phyloP scores from a whole-genome alignment of 345 rosid genomes.

The Brassica napus region DNA sequence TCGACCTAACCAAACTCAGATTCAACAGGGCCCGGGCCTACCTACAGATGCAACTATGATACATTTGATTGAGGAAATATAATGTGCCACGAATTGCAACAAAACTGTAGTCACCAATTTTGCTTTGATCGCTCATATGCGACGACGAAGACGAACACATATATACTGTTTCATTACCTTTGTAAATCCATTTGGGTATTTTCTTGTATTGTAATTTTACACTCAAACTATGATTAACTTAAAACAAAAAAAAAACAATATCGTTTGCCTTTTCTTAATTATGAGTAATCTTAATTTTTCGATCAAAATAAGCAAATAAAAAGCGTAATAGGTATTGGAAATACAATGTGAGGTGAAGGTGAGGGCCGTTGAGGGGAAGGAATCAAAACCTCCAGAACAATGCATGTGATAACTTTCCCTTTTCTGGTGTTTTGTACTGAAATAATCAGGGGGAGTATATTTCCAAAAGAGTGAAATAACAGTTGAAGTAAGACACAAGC shows the following conservation, averaged over 20 bases:
- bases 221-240: too few species aligned
- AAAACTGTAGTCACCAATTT: background rate
- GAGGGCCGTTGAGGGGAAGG: background rate
- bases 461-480: background rate
- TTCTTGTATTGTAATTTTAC: too few species aligned
- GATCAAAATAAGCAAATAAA: background rate
- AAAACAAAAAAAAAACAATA: too few species aligned
- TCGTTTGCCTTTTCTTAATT: background rate
- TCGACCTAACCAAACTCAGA: too few species aligned
- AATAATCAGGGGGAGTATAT: background rate
- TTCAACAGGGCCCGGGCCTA: too few species aligned
- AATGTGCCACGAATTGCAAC: too few species aligned
- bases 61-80: too few species aligned
- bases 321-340: background rate
- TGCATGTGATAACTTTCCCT: slow-evolving; percentile 26
- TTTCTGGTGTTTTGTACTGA: slow-evolving; percentile 1
- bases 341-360: background rate
- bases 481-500: slow-evolving; percentile 37
- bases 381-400: background rate
- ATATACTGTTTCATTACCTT: too few species aligned
- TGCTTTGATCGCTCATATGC: background rate
- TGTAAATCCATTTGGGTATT: too few species aligned
- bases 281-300: background rate
- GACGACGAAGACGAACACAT: too few species aligned
- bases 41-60: too few species aligned